Percentiles rank a stretch among this genome's conserved stretches.
Conservation (phyloP, 768 basidiomycete species). For the Rhodotorula diobovata region DNA sequence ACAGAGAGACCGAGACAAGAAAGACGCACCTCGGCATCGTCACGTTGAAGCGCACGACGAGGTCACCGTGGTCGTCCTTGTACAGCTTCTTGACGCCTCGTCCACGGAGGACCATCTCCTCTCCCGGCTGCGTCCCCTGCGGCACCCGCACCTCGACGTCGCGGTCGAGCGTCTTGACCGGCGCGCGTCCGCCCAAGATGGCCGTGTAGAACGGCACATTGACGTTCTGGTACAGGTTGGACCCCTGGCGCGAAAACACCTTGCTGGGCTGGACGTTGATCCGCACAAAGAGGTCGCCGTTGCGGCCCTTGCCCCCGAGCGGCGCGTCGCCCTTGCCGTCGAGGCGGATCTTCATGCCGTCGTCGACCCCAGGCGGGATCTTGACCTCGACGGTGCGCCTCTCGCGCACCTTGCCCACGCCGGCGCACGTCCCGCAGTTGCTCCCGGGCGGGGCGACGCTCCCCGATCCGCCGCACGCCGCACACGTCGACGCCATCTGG, state of each 20-base stretch:
- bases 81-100: conserved; percentile 69
- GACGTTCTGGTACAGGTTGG: conserved; percentile 82
- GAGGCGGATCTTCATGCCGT: conserved; percentile 84
- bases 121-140: conserved; percentile 88
- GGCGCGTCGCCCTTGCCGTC: conserved; percentile 79
- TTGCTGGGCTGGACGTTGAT: conserved; percentile 78
- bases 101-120: conserved; percentile 89
- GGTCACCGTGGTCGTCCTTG: conserved; percentile 70
- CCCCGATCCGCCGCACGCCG: conserved; percentile 73
- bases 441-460: conserved; percentile 69
- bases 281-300: conserved; percentile 82
- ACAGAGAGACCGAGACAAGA: not conserved
- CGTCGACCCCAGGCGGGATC: conserved; percentile 86
- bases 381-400: conserved; percentile 72
- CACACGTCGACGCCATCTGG: conserved; percentile 92
- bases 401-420: conserved; percentile 79
- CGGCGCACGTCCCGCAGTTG: conserved; percentile 73
- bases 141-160: conserved; percentile 92
- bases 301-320: conserved; percentile 65
- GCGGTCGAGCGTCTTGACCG: conserved; percentile 90
- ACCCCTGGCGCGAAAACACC: conserved; percentile 81
- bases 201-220: conserved; percentile 86
- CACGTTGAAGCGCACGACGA: conserved; percentile 82
- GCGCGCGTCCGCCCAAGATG: conserved; percentile 83
- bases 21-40: conserved; percentile 76